Percentiles rank a stretch among this genome's conserved stretches.
Conservation (phyloP, 1,284 basidiomycete genomes). For the Tetrapyrgos nigripes region DNA sequence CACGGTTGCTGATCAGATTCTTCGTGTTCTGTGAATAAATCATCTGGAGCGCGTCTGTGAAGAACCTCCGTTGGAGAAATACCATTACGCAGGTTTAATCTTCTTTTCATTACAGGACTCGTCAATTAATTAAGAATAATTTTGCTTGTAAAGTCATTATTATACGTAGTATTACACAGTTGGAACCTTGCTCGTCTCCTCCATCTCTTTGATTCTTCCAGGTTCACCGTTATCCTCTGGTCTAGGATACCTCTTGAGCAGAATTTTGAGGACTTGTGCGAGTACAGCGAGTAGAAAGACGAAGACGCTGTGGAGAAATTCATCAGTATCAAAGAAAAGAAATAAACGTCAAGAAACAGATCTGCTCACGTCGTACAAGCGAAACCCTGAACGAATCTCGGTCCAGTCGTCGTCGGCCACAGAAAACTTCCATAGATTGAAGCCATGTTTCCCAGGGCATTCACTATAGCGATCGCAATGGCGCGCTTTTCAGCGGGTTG, state of each 20-base stretch:
- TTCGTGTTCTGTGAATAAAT: no score
- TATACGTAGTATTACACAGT: neutral
- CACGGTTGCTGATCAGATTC: no score
- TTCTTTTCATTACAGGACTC: no score
- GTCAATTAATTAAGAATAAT: no score
- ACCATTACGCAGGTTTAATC: no score
- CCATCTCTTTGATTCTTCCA: neutral
- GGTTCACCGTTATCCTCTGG: neutral
- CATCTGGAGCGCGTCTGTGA: no score
- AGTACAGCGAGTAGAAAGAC: conserved; percentile 25
- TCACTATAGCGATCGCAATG: conserved; percentile 39
- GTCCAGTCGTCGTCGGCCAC: conserved; percentile 44
- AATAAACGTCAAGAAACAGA: neutral
- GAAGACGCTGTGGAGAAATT: conserved; percentile 19
- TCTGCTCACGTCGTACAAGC: conserved; percentile 32
- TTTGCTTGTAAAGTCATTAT: no score
- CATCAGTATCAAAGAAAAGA: neutral
- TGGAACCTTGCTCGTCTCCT: neutral
- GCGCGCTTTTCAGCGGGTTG: conserved; percentile 41
- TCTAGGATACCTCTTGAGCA: conserved; percentile 19
- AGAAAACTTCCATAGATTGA: conserved; percentile 52
- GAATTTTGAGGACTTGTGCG: conserved; percentile 24
- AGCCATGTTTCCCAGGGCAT: conserved; percentile 36
- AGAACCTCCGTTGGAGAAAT: no score
- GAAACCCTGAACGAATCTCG: conserved; percentile 48